Evolutionary conservation across 1,284 basidiomycete species (phyloP), one percentile per base, ranked within the genome.

Genomic region (Lentinula novae-zelandiae): DNA sequence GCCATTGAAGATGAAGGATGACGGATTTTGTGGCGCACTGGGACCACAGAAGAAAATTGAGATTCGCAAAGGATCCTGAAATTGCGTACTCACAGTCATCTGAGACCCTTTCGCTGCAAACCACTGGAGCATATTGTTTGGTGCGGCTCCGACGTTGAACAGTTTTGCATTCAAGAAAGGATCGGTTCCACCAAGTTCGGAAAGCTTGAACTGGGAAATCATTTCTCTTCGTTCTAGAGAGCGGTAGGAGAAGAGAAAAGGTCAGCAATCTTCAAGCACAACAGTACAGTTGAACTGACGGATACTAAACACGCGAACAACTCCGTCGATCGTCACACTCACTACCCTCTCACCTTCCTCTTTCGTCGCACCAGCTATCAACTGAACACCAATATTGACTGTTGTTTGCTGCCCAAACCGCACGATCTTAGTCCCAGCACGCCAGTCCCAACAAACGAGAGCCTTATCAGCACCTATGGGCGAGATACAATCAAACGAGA

Each of bases 331-430:
- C 0, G 94, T 96, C 20, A 96, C 90, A 58, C 93, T 85, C 9
- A 95, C 88, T 31, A 96, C 86, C 50, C 90, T 81, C 72, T 92
- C 90, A 3, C 88, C 88, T 63, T 89, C 88, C 46, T 82, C 84
- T 22, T 68, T 69, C 13, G 70, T 70, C 55, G 80, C 74, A 9
- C 74, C 77, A 39, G 78, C 77, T 44, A 96, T 84, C 42, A 96
- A 83, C 71, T 93, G 92, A 36, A 96, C 92, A 8, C 94, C 94
- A 52, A 95, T 90, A 67, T 92, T 93, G 64, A 95, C 86, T 13
- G 94, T 96, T 34, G 92, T 95, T 76, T 96, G 94, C 72, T 96
- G 94, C 1, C 94, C 94, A 68, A 95, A 96, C 7, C 92, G 80
- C 22, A 95, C 90, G 53, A 96, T 86, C 77, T 96, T 95, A 36